Conservation (phyloP, 2,329 filamentous ascomycete species). For the Aspergillus quadrilineatus region DNA sequence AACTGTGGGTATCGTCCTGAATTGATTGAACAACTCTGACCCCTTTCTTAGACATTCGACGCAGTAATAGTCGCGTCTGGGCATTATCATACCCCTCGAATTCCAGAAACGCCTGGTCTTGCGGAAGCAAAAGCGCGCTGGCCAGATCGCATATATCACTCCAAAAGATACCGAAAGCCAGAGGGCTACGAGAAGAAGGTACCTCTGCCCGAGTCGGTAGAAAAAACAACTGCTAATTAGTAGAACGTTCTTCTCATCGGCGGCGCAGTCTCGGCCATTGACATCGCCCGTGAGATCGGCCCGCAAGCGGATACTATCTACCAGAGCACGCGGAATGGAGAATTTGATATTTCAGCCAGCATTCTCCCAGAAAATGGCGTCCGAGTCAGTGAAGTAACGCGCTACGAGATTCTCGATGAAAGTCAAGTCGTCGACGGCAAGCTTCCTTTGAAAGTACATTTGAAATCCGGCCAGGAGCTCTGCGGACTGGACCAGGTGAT, state of each 20-base stretch:
- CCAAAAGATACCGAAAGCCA: conserved; percentile 52
- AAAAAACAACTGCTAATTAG: background rate
- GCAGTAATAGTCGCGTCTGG: conserved; percentile 55
- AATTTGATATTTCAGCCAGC: conserved; percentile 57
- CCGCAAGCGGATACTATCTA: conserved; percentile 47
- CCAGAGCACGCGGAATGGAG: conserved; percentile 60
- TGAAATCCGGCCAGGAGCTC: conserved; percentile 56
- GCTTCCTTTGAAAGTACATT: conserved; percentile 52
- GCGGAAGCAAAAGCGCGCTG: conserved; percentile 47
- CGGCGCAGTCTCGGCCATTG: conserved; percentile 55
- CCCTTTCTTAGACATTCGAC: conserved; percentile 41
- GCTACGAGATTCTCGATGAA: conserved; percentile 41
- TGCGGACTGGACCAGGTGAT: conserved; percentile 61
- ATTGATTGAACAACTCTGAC: background rate
- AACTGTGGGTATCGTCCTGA: conserved; percentile 3
- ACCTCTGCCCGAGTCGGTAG: conserved; percentile 16
- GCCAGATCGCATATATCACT: conserved; percentile 50
- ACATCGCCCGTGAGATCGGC: conserved; percentile 56
- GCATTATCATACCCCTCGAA: conserved; percentile 53
- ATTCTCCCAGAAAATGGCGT: conserved; percentile 56
- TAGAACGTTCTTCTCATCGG: conserved; percentile 58
- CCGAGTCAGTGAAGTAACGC: conserved; percentile 53
- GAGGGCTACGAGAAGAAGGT: conserved; percentile 55
- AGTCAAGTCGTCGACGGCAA: conserved; percentile 20
- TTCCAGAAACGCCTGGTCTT: conserved; percentile 52